phyloP scores from a whole-genome alignment of 176 grass and related monocot species.

The Avena sativa region DNA sequence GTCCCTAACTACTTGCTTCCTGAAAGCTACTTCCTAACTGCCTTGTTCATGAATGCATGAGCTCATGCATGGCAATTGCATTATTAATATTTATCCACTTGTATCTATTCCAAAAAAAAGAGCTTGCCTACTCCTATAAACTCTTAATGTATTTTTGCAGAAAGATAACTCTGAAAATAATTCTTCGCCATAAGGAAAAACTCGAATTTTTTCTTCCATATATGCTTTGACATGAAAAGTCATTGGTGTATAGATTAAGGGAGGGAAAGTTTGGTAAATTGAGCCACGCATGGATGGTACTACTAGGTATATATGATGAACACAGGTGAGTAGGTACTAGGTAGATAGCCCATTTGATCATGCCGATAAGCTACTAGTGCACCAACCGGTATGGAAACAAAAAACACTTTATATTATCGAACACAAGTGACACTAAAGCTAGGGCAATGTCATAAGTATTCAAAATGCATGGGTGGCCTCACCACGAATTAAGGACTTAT shows the following conservation, averaged over 20 bases:
- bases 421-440: slow-evolving; percentile 32
- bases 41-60: slow-evolving; percentile 41
- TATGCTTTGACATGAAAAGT: background rate
- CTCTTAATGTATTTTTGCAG: background rate
- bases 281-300: slow-evolving; percentile 20
- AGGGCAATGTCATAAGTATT: background rate
- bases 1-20: slow-evolving; percentile 45
- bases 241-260: slow-evolving; percentile 22
- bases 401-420: slow-evolving; percentile 30
- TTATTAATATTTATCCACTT: slow-evolving; percentile 29
- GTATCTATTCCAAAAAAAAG: slow-evolving; percentile 28
- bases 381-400: slow-evolving; percentile 35
- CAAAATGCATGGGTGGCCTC: background rate
- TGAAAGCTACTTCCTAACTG: slow-evolving; percentile 59
- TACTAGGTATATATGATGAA: slow-evolving; percentile 30
- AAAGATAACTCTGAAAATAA: background rate
- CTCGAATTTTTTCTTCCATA: background rate
- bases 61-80: slow-evolving; percentile 31
- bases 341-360: slow-evolving; percentile 49
- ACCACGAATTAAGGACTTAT: background rate
- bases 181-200: background rate
- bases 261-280: slow-evolving; percentile 20
- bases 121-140: slow-evolving; percentile 2
- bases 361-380: slow-evolving; percentile 52
- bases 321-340: slow-evolving; percentile 45